Base-by-base conservation (phyloP, 2,329 filamentous ascomycete genomes). In the Hypoxylon sp. region DNA sequence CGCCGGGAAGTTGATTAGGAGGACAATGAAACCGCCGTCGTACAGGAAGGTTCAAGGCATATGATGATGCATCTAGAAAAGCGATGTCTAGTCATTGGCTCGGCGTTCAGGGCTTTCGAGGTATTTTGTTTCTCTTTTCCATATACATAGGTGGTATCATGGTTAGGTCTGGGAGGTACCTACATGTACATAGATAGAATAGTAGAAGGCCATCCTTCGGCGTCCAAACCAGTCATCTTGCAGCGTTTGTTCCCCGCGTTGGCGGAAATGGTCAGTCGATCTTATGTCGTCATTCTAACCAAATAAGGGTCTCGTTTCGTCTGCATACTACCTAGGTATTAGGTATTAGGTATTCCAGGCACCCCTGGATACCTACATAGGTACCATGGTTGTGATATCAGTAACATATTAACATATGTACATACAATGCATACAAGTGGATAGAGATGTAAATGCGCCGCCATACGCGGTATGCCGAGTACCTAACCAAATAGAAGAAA, bases 21-120 rank as follows among this genome's bases (percentile, higher is more conserved):
- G 91, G 67, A 91, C 86, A 54, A 87, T 96, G 78, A 92, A 89
- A 73, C 94, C 94, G 56, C 92, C 92, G 13, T 96, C 89, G 67
- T 97, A 97, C 75, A 82, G 94, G 66, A 99, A 99, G 77, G 92
- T 99, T 36, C 87, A 88, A 72, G 87, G 81, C 32, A 82, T 85
- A 53, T 88, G 72, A 73, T 34, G 38, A 43, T 43, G 34, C 9
- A 30, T 34, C 9, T 41, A 30, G 7, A 17, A 16, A 16, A 23
- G 54, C 27, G 34, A 44, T 48, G 45, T 36, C 21, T 51, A 44
- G 55, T 30, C 12, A 5, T 34, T 34, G 30, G 46, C 34, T 29
- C 36, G 55, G 57, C 55, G 57, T 56, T n/a, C 29, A 41, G 38
- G 45, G 37, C n/a, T n/a, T 44, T 57, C 5, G 21, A 29, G 25